Evolutionary conservation across 495 filamentous ascomycete species (phyloP).

Genomic region (Saxophila tyrrhenica): DNA sequence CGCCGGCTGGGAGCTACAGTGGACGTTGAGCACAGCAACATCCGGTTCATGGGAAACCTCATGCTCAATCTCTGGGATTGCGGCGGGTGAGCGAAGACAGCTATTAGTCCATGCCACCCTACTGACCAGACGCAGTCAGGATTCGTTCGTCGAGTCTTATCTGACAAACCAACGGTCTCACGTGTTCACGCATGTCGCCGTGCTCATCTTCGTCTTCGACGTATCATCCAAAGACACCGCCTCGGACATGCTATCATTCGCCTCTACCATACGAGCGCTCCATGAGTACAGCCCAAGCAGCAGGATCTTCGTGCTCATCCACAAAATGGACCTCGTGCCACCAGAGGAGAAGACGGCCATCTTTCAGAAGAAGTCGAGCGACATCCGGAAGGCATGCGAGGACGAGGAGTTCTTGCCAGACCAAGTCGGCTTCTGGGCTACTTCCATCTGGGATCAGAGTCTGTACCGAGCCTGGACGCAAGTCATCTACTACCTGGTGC

Average conservation of each 20-base stretch:
- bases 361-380: constrained; percentile 62
- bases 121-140: constrained; percentile 51
- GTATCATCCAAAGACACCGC: constrained; percentile 91
- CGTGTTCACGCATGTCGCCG: constrained; percentile 92
- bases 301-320: constrained; percentile 82
- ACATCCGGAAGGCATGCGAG: constrained; percentile 64
- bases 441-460: constrained; percentile 96
- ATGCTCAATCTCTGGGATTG: constrained; percentile 98
- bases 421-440: constrained; percentile 61
- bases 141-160: constrained; percentile 97
- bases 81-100: constrained; percentile 52
- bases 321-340: constrained; percentile 94
- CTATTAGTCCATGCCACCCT: not conserved
- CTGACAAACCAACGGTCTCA: constrained; percentile 85
- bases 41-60: constrained; percentile 94
- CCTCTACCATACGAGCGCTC: constrained; percentile 71
- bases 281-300: constrained; percentile 73
- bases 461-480: constrained; percentile 97
- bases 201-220: constrained; percentile 98
- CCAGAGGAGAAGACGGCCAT: constrained; percentile 48
- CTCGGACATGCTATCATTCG: constrained; percentile 80
- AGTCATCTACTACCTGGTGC: constrained; percentile 92
- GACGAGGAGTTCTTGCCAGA: constrained; percentile 39
- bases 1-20: constrained; percentile 92
- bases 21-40: constrained; percentile 93